A percentile compares a stretch with the other conserved stretches of the same genome.
These are phyloP conservation scores for Annona cherimola DNA, from an alignment of 164 flowering plant genomes.

Conservation along the genomic window DNA sequence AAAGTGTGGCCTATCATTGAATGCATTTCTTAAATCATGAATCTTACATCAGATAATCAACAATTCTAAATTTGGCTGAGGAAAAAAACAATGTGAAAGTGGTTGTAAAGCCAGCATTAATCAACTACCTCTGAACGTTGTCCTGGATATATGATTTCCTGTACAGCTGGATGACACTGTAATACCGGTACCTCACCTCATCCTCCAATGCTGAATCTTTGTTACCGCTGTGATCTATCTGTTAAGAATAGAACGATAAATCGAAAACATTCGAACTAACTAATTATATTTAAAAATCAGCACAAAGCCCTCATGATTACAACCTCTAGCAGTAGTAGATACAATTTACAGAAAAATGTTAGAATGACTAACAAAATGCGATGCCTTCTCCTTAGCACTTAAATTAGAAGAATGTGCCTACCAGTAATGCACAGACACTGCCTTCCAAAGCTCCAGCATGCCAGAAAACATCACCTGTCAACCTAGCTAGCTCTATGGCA, in stretches of 20 bases:
- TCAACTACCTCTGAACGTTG: constrained; percentile 78
- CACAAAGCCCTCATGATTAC: background rate
- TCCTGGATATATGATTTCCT: constrained; percentile 91
- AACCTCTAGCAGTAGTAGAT: background rate
- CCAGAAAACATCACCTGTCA: constrained; percentile 97
- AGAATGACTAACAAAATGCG: background rate
- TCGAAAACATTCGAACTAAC: background rate
- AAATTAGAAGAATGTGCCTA: constrained; percentile 19
- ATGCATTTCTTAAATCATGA: background rate
- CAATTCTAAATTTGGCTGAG: too few relatives aligned
- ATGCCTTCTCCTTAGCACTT: background rate
- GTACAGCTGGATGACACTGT: constrained; percentile 75
- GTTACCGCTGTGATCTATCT: constrained; percentile 81
- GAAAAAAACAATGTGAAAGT: background rate
- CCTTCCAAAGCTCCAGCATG: constrained; percentile 99
- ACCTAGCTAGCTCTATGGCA: constrained; percentile 86
- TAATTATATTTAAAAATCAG: background rate
- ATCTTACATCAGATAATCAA: background rate
- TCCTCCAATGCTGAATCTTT: constrained; percentile 72
- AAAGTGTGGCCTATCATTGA: background rate
- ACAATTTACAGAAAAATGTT: background rate
- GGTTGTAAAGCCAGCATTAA: background rate
- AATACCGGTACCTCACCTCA: constrained; percentile 87
- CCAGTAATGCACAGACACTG: constrained; percentile 95
- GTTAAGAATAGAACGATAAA: constrained; percentile 13